A percentile compares a stretch with the other conserved stretches of the same genome.
phyloP scores from a whole-genome alignment of 805 yeast species.

The Yamadazyma takamatsuzukensis region DNA sequence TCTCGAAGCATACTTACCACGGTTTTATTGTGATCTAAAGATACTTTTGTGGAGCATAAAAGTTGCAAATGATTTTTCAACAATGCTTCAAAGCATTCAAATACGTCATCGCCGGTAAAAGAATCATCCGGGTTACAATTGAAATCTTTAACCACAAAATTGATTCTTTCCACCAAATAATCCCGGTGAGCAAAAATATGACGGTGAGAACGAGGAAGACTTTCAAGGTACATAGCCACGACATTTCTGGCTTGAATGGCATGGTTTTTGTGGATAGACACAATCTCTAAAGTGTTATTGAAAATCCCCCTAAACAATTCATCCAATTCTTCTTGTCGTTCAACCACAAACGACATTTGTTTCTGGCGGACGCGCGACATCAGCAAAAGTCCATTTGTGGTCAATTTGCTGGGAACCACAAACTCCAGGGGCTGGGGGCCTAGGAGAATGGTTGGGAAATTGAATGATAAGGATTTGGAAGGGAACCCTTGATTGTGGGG shows the following conservation, averaged over 20 bases:
- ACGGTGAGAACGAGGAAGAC: constrained; percentile 4
- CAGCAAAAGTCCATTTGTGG: too few species aligned
- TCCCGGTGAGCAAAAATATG: constrained; percentile 6
- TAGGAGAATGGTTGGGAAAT: constrained; percentile 16
- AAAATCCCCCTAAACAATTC: constrained; percentile 16
- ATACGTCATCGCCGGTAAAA: constrained; percentile 7
- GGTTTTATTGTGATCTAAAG: background rate
- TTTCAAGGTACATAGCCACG: too few species aligned
- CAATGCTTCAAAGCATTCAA: constrained; percentile 8
- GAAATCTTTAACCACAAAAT: constrained; percentile 10
- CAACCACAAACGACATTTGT: constrained; percentile 1
- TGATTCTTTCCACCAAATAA: constrained; percentile 9
- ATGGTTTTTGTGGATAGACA: too few species aligned
- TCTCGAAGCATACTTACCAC: constrained; percentile 24
- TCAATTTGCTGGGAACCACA: constrained; percentile 9
- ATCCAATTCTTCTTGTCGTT: constrained; percentile 15
- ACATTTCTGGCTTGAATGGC: too few species aligned
- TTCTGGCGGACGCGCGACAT: too few species aligned
- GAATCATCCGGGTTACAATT: constrained; percentile 3
- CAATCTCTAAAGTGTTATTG: constrained; percentile 10
- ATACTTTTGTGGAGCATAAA: background rate
- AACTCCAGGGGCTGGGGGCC: constrained; percentile 16
- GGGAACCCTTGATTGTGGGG: constrained; percentile 10
- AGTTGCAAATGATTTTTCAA: constrained; percentile 9
- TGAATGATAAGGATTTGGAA: constrained; percentile 9